A percentile compares a stretch with the other conserved stretches of the same genome.
These are phyloP conservation scores for Metarhizium humberi DNA, from an alignment of 2,329 filamentous ascomycete genomes.

Conservation along the genomic window DNA sequence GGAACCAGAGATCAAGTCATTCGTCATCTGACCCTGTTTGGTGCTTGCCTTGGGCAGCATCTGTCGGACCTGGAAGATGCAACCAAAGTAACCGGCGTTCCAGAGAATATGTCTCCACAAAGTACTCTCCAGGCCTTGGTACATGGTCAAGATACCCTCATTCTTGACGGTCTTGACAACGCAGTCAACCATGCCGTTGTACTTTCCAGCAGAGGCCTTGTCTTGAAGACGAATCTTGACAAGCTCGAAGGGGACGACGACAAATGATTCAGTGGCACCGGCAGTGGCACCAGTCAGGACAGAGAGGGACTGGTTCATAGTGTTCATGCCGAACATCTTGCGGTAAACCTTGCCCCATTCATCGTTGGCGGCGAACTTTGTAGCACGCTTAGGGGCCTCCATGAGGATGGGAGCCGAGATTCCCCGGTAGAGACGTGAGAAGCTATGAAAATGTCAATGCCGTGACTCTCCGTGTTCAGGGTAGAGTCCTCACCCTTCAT, in stretches of 20 bases:
- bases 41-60: conserved; percentile 72
- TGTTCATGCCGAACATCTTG: conserved; percentile 68
- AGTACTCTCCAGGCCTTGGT: conserved; percentile 94
- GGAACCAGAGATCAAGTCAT: conserved; percentile 79
- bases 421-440: conserved; percentile 87
- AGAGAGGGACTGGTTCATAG: conserved; percentile 88
- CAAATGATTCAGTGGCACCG: conserved; percentile 90
- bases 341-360: conserved; percentile 96
- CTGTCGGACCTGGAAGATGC: conserved; percentile 91
- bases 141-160: conserved; percentile 81
- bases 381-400: conserved; percentile 89
- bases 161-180: conserved; percentile 71
- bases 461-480: conserved; percentile 11
- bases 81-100: conserved; percentile 96
- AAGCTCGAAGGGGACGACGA: conserved; percentile 95
- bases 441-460: conserved; percentile 35
- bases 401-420: conserved; percentile 95
- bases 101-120: conserved; percentile 86
- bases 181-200: conserved; percentile 73
- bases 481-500: conserved; percentile 66
- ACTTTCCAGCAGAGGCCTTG: conserved; percentile 82
- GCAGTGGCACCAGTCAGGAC: conserved; percentile 90
- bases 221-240: conserved; percentile 98
- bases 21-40: conserved; percentile 73
- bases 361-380: conserved; percentile 98